phyloP scores from a whole-genome alignment of 192 early-diverging fungal genomes.

The Mortierella hygrophila region DNA sequence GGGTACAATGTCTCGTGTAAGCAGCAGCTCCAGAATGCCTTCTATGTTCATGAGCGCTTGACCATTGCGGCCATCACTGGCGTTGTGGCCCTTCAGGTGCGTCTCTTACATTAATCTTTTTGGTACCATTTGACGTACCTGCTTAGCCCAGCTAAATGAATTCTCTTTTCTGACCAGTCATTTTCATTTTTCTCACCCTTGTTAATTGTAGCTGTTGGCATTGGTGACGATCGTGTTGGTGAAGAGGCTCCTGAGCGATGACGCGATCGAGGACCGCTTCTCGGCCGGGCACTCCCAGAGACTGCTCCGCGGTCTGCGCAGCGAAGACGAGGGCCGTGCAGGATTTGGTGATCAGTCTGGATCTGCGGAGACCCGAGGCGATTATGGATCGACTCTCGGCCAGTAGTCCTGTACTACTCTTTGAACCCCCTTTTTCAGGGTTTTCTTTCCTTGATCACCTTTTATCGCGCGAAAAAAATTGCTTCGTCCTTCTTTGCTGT shows the following conservation, averaged over 20 bases:
- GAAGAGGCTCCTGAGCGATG: conserved; percentile 17
- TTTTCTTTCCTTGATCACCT: no score
- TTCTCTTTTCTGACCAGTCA: not conserved
- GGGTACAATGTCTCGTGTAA: conserved; percentile 28
- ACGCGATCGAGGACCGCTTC: conserved; percentile 6
- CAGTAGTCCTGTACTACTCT: not conserved
- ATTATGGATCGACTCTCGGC: not conserved
- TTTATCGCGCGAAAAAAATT: no score
- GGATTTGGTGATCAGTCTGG: not conserved
- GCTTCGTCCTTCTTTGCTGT: no score
- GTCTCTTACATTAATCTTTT: not conserved
- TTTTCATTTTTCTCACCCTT: not conserved
- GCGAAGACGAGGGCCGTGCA: conserved; percentile 16
- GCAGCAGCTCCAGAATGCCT: conserved; percentile 18
- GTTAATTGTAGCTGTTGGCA: conserved; percentile 7
- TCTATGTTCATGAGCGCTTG: not conserved
- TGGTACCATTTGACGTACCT: not conserved
- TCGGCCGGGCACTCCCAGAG: conserved; percentile 18
- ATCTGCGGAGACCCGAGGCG: not conserved
- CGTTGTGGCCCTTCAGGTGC: conserved; percentile 30
- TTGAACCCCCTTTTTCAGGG: not conserved
- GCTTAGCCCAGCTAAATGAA: not conserved
- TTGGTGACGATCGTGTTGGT: conserved; percentile 8
- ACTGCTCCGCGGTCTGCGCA: conserved; percentile 23
- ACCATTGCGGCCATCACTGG: not conserved